phyloP scores from a whole-genome alignment of 73 alveolate species.

The Tetrahymena thermophila region DNA sequence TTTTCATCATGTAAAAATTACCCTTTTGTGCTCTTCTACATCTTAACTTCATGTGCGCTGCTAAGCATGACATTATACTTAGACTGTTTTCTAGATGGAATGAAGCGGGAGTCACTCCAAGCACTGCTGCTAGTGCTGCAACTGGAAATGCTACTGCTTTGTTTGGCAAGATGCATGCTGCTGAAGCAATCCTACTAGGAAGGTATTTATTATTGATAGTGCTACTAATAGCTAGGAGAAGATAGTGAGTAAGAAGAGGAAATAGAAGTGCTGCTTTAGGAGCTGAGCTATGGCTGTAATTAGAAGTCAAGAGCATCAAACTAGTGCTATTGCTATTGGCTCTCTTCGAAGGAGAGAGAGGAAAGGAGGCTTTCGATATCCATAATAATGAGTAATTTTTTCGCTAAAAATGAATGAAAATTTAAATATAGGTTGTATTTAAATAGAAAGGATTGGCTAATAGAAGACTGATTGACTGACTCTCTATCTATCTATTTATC shows the following conservation, averaged over 20 bases:
- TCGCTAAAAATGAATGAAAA: neutral
- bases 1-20: neutral
- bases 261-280: neutral
- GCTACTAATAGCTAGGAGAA: neutral
- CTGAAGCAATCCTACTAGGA: neutral
- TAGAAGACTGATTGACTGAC: neutral
- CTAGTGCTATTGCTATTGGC: neutral
- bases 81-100: neutral
- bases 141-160: neutral
- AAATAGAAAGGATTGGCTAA: neutral
- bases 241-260: neutral
- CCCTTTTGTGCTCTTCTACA: neutral
- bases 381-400: neutral
- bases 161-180: neutral
- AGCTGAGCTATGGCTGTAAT: neutral
- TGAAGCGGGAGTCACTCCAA: neutral
- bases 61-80: neutral
- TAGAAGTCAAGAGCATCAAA: neutral
- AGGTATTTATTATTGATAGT: neutral
- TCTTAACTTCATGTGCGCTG: neutral
- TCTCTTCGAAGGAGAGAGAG: neutral
- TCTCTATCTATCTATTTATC: neutral
- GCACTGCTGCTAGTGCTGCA: neutral
- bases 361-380: neutral
- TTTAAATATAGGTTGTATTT: neutral